Conservation (phyloP, 2,329 filamentous ascomycete species). For the Lomentospora prolificans region DNA sequence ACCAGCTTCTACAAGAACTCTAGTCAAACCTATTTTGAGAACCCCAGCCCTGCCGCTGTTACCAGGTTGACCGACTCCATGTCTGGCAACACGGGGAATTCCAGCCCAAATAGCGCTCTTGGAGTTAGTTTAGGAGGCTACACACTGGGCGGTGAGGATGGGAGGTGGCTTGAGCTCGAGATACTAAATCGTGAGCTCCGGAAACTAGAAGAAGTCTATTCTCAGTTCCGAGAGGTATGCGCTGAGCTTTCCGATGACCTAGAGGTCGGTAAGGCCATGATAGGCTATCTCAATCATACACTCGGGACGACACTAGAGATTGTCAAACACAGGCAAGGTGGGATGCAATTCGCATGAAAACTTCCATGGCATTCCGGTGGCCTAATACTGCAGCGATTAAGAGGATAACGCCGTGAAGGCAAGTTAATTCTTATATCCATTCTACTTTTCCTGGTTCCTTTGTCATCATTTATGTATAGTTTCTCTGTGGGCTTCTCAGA, state of each 20-base stretch:
- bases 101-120: slow-evolving; percentile 15
- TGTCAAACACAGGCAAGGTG: slow-evolving; percentile 25
- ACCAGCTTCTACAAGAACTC: slow-evolving; percentile 35
- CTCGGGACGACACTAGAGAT: slow-evolving; percentile 32
- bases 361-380: no score
- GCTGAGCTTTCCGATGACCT: slow-evolving; percentile 28
- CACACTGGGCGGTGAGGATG: slow-evolving; percentile 34
- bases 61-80: background rate
- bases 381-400: no score
- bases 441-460: no score
- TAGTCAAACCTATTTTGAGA: slow-evolving; percentile 28
- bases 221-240: slow-evolving; percentile 32
- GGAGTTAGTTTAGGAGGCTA: slow-evolving; percentile 34
- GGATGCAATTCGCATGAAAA: background rate
- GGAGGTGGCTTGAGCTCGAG: slow-evolving; percentile 36
- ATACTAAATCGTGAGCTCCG: slow-evolving; percentile 36
- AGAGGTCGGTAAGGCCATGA: slow-evolving; percentile 34
- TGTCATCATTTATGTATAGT: no score
- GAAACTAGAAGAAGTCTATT: slow-evolving; percentile 36
- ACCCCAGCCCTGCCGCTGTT: slow-evolving; percentile 1
- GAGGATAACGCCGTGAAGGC: no score
- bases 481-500: no score
- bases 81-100: background rate
- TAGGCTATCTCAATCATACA: slow-evolving; percentile 32
- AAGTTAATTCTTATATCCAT: no score